Evolutionary conservation across 257 asterid species (phyloP).

Genomic region (Solanum tarapatanum): DNA sequence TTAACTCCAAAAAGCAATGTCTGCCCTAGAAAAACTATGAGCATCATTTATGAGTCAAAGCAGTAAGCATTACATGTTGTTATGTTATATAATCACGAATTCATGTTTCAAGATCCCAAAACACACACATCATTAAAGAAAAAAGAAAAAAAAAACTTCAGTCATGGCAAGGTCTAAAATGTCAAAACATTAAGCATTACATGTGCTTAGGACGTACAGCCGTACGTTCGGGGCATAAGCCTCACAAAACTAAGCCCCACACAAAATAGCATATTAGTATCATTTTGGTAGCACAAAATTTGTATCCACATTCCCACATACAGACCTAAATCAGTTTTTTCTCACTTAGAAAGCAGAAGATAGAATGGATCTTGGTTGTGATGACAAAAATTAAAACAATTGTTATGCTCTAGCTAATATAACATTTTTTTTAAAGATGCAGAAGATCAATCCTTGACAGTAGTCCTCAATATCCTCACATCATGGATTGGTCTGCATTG

Average conservation of each 20-base stretch:
- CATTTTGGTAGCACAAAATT: not conserved
- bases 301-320: not conserved
- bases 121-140: not conserved
- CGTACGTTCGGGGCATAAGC: not conserved
- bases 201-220: not conserved
- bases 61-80: no score
- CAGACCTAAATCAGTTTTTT: not conserved
- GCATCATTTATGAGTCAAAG: no score
- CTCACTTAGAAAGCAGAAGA: not conserved
- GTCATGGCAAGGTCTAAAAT: not conserved
- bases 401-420: not conserved
- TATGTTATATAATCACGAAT: not conserved
- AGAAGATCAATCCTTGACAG: constrained; percentile 42
- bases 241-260: not conserved
- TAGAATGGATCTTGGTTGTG: not conserved
- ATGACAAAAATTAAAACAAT: not conserved
- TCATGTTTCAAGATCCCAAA: not conserved
- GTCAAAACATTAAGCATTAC: not conserved
- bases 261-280: not conserved
- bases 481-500: constrained; percentile 74
- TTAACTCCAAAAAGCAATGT: no score
- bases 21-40: no score
- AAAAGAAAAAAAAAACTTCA: not conserved
- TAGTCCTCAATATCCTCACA: constrained; percentile 71
- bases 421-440: not conserved